Conservation (phyloP, 108 stramenopile genomes). For the Skeletonema potamos region DNA sequence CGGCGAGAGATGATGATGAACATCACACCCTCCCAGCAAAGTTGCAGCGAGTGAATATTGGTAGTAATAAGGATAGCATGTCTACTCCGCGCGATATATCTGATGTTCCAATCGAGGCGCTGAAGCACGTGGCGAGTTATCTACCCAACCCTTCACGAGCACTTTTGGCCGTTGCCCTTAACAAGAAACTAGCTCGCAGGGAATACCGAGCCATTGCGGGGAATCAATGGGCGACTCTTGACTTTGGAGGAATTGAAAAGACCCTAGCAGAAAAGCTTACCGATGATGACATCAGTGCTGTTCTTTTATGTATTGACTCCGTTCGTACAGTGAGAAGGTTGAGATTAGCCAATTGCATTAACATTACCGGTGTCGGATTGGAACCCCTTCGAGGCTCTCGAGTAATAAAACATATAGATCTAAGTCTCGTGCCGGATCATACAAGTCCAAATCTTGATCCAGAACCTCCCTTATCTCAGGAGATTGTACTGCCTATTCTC, state of each 20-base stretch:
- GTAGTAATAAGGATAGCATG: too few species aligned
- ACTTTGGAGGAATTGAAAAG: constrained; percentile 9
- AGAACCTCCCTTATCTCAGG: background rate
- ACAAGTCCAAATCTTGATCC: background rate
- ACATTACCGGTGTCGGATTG: constrained; percentile 15
- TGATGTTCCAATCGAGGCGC: too few species aligned
- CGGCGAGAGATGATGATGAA: too few species aligned
- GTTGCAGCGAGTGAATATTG: too few species aligned
- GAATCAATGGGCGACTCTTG: constrained; percentile 7
- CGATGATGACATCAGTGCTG: constrained; percentile 9
- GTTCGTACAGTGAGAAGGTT: background rate
- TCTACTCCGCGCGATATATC: too few species aligned
- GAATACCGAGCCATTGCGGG: background rate
- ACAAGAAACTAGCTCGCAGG: background rate
- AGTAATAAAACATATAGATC: constrained; percentile 2
- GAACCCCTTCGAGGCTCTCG: constrained; percentile 6
- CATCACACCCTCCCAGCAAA: too few species aligned
- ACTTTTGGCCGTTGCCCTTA: background rate
- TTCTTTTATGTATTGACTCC: background rate
- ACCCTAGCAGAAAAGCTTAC: constrained; percentile 13
- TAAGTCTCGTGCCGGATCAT: constrained; percentile 1
- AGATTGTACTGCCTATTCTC: background rate
- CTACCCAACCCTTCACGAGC: background rate
- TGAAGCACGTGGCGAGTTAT: background rate
- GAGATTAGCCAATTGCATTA: constrained; percentile 6